Base-by-base conservation (phyloP, 495 filamentous ascomycete genomes). In the Annulohypoxylon moriforme region DNA sequence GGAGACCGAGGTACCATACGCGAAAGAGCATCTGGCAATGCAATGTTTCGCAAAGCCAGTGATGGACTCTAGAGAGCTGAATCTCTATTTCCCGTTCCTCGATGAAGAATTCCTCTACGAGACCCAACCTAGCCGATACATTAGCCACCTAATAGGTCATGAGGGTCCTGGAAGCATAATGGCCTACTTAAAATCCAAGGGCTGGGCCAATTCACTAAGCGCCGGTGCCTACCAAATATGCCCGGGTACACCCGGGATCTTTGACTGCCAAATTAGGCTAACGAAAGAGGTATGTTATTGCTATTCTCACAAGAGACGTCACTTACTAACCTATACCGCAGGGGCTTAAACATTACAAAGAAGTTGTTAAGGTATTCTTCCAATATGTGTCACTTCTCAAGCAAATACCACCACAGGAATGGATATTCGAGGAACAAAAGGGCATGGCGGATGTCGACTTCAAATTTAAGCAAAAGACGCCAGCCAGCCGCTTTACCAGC, bases 151-250 rank as follows among this genome's bases (percentile, higher is more conserved):
- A 49, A 94, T 99, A 69, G 96, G 96, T 13, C 96, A 99, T 69
- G 96, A 99, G 79, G 96, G 96, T 0, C 96, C 96, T 7, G 96
- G 96, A 1, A 98, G 96, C 81, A 94, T 99, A 71, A 88, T 99
- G 78, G 90, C 96, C 1, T 94, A 97, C 77, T 87, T 97, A 77
- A 99, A 98, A 81, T 90, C 88, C 22, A 97, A 96, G 79, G 96
- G 96, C 46, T 98, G 94, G 96, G 94, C 91, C 9, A 97, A 97
- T 81, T 89, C 89, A 2, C 82, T 99, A 10, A 90, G 89, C 65
- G 93, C 95, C 59, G 96, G 95, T 38, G 85, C 88, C 22, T 90
- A 88, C 76, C 83, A 89, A 3, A 81, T 96, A 24, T 95, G 93
- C 73, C 92, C 94, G 4, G 96, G 94, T 24, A 88, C 92, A 0